Conservation (phyloP, 176 grass and related monocot species). For the Themeda triandra region DNA sequence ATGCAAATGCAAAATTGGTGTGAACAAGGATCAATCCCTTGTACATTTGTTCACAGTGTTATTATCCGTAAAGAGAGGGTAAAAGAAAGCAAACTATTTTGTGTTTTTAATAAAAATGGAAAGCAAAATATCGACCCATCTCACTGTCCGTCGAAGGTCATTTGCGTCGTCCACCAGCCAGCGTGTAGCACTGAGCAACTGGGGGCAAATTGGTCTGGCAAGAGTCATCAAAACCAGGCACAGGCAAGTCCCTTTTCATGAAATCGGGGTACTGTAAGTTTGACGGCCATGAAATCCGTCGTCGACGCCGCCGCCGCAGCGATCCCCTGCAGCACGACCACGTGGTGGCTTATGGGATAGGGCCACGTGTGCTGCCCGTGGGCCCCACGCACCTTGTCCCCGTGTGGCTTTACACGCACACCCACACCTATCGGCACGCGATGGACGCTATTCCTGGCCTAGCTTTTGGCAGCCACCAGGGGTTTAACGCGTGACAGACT, state of each 20-base stretch:
- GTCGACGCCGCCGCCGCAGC: slow-evolving; percentile 42
- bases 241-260: background rate
- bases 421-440: background rate
- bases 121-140: no score
- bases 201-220: slow-evolving; percentile 13
- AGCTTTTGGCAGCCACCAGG: background rate
- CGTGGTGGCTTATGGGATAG: slow-evolving; percentile 30
- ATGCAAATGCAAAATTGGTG: background rate
- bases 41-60: background rate
- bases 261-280: slow-evolving; percentile 58
- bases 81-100: no score
- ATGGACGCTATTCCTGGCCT: background rate
- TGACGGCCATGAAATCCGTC: slow-evolving; percentile 57
- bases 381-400: slow-evolving; percentile 12
- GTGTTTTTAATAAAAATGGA: no score
- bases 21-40: background rate
- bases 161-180: no score
- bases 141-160: no score
- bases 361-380: background rate
- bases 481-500: no score
- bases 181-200: no score
- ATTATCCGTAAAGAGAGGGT: background rate
- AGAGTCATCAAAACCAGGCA: background rate
- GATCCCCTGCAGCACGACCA: slow-evolving; percentile 29
- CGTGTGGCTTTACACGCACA: slow-evolving; percentile 38